Conservation (phyloP, 225 moss, liverwort and hornwort species). For the Marchantia polymorpha region DNA sequence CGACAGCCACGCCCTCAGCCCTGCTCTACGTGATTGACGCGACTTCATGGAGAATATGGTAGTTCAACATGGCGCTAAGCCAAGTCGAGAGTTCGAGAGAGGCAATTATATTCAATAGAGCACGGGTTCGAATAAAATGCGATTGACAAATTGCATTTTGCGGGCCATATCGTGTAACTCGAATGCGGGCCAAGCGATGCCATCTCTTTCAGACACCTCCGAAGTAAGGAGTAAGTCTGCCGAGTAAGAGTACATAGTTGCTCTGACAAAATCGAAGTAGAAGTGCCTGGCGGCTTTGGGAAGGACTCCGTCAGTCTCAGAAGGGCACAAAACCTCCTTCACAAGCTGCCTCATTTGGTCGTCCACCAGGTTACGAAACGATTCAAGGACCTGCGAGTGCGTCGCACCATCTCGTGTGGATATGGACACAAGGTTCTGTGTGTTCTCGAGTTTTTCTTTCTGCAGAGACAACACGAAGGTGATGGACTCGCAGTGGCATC, state of each 20-base stretch:
- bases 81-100: too few relatives aligned
- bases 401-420: constrained; percentile 41
- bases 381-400: constrained; percentile 35
- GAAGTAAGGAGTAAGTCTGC: not conserved
- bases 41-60: too few relatives aligned
- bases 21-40: too few relatives aligned
- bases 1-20: too few relatives aligned
- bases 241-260: constrained; percentile 9
- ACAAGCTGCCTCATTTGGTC: constrained; percentile 51
- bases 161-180: too few relatives aligned
- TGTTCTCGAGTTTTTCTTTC: constrained; percentile 45
- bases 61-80: too few relatives aligned
- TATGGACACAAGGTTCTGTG: constrained; percentile 34
- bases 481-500: too few relatives aligned
- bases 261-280: constrained; percentile 50
- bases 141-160: not conserved
- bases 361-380: constrained; percentile 36
- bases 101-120: too few relatives aligned
- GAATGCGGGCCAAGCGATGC: too few relatives aligned
- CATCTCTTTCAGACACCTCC: not conserved
- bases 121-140: not conserved
- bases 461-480: constrained; percentile 34
- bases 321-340: constrained; percentile 45
- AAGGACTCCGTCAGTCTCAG: constrained; percentile 30
- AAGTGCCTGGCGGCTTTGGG: constrained; percentile 49